Conservation (phyloP, 441 rosid species). For the Eruca vesicaria region DNA sequence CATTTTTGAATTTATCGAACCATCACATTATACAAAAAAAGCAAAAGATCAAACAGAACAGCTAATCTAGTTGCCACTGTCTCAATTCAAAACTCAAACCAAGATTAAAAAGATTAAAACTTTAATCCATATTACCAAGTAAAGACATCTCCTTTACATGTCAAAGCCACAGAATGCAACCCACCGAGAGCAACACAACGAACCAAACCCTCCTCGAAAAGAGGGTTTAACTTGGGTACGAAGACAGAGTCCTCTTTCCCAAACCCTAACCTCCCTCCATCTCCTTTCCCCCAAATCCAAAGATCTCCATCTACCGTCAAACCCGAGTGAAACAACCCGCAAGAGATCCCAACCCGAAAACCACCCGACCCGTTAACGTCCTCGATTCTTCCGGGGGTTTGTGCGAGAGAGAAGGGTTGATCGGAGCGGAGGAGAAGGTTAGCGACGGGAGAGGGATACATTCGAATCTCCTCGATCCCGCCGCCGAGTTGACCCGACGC, state of each 20-base stretch:
- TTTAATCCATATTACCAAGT: conserved; percentile 59
- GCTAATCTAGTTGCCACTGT: background rate
- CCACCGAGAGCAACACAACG: conserved; percentile 73
- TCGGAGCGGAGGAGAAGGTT: conserved; percentile 49
- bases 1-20: too few relatives aligned
- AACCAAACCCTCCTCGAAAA: conserved; percentile 49
- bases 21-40: too few relatives aligned
- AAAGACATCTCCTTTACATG: conserved; percentile 63
- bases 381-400: conserved; percentile 54
- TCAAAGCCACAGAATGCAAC: conserved; percentile 77
- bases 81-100: too few relatives aligned
- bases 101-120: background rate
- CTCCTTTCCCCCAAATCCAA: conserved; percentile 96
- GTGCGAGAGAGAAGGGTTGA: conserved; percentile 48
- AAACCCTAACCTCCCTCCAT: conserved; percentile 85
- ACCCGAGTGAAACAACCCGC: conserved; percentile 86
- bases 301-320: conserved; percentile 57
- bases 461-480: conserved; percentile 68
- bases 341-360: conserved; percentile 54
- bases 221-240: conserved; percentile 66
- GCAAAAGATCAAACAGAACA: background rate
- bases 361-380: background rate
- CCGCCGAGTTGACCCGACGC: conserved; percentile 95
- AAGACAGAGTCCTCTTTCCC: conserved; percentile 80
- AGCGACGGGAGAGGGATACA: conserved; percentile 71